Percentiles rank a stretch among this genome's conserved stretches.
Conservation (phyloP, 2,329 filamentous ascomycete genomes). For the Colletotrichum musicola region DNA sequence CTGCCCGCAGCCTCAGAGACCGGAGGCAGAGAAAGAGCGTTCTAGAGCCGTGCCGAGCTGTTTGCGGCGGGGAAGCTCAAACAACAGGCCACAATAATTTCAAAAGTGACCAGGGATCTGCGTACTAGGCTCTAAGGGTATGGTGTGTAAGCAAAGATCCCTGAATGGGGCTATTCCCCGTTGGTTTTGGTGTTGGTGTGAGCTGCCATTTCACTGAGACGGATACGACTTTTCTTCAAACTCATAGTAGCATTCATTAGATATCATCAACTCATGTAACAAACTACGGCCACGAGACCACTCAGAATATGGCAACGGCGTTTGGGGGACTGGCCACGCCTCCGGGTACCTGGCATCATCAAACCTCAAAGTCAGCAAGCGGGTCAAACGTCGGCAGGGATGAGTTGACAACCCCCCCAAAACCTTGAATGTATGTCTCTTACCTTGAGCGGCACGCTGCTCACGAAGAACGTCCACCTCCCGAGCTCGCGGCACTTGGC, state of each 20-base stretch:
- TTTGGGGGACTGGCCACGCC: slow-evolving; percentile 55
- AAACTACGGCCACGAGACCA: not conserved
- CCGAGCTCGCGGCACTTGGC: slow-evolving; percentile 48
- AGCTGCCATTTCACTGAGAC: too few species aligned
- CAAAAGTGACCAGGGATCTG: slow-evolving; percentile 15
- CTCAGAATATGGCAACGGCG: slow-evolving; percentile 51
- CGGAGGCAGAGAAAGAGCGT: slow-evolving; percentile 1
- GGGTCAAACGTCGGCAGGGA: not conserved
- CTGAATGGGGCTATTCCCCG: not conserved
- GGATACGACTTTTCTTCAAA: too few species aligned
- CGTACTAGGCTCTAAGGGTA: not conserved
- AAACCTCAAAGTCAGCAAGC: not conserved
- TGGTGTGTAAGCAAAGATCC: not conserved
- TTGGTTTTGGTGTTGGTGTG: too few species aligned
- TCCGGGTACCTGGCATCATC: slow-evolving; percentile 46
- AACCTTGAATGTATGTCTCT: not conserved
- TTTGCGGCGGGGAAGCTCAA: slow-evolving; percentile 5
- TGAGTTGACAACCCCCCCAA: too few species aligned
- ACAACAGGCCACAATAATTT: slow-evolving; percentile 7
- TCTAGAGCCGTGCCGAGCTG: slow-evolving; percentile 1
- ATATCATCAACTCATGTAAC: not conserved
- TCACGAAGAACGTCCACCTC: slow-evolving; percentile 57
- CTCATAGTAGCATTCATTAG: too few species aligned
- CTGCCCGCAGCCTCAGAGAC: not conserved
- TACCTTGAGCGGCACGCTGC: slow-evolving; percentile 52